These are phyloP conservation scores for Picochlorum sp. DNA, from an alignment of 139 green algal genomes.

Conservation along the genomic window DNA sequence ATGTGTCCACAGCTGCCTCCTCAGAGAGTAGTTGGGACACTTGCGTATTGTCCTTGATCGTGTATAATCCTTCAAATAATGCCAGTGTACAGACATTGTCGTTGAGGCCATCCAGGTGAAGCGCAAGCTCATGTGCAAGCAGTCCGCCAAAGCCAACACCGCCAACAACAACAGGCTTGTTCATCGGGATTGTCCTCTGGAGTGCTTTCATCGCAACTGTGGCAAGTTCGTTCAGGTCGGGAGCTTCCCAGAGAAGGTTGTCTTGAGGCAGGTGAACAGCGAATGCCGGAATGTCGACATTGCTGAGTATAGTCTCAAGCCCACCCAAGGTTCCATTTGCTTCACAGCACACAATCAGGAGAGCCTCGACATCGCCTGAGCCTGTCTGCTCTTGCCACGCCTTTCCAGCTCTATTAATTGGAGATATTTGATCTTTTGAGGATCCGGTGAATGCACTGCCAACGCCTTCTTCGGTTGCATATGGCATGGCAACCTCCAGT, in stretches of 20 bases:
- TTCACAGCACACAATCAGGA: constrained; percentile 33
- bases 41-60: not conserved
- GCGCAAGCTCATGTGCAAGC: constrained; percentile 63
- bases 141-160: constrained; percentile 47
- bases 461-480: constrained; percentile 9
- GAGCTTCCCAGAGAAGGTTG: constrained; percentile 14
- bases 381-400: not conserved
- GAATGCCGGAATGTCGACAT: constrained; percentile 24
- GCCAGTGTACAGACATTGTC: constrained; percentile 41
- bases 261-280: constrained; percentile 20
- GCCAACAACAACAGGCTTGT: constrained; percentile 24
- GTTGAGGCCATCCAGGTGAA: constrained; percentile 30
- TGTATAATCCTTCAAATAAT: constrained; percentile 30
- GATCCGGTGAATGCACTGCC: not conserved
- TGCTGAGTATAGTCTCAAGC: constrained; percentile 17
- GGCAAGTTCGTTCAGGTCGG: constrained; percentile 27
- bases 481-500: constrained; percentile 33
- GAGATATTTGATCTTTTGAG: not conserved
- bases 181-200: constrained; percentile 4
- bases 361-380: not conserved
- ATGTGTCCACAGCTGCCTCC: constrained; percentile 8
- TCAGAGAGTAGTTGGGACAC: constrained; percentile 14
- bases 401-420: constrained; percentile 14
- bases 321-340: constrained; percentile 27
- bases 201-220: constrained; percentile 20